phyloP scores from a whole-genome alignment of 2,329 filamentous ascomycete species.

The Beauveria bassiana region DNA sequence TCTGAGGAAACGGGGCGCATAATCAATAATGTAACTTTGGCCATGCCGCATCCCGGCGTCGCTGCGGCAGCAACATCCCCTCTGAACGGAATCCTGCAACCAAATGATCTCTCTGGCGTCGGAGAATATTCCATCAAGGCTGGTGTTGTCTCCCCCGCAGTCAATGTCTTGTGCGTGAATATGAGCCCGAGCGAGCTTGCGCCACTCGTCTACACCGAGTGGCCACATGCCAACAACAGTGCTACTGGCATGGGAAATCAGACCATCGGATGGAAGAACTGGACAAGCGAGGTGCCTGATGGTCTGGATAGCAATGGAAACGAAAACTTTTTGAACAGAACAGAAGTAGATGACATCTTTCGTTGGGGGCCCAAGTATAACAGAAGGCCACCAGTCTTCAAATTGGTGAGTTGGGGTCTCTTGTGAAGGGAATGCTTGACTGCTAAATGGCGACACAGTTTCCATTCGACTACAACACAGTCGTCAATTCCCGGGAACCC shows the following conservation, averaged over 20 bases:
- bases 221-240: constrained; percentile 38
- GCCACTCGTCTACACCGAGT: constrained; percentile 57
- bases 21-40: constrained; percentile 69
- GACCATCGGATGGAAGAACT: constrained; percentile 26
- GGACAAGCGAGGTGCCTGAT: constrained; percentile 31
- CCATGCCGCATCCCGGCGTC: constrained; percentile 66
- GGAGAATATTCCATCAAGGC: constrained; percentile 63
- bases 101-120: constrained; percentile 53
- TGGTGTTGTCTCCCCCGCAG: constrained; percentile 59
- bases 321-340: constrained; percentile 42
- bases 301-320: constrained; percentile 17
- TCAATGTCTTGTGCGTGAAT: constrained; percentile 69
- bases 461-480: constrained; percentile 58
- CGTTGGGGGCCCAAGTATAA: constrained; percentile 49
- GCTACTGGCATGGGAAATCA: constrained; percentile 28
- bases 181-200: constrained; percentile 50
- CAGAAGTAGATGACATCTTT: constrained; percentile 63
- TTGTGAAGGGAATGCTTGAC: constrained; percentile 12
- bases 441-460: constrained; percentile 24
- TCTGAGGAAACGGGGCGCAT: constrained; percentile 46
- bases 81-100: constrained; percentile 62
- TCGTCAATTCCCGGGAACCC: constrained; percentile 41
- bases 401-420: constrained; percentile 27
- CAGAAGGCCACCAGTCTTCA: constrained; percentile 46
- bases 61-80: constrained; percentile 54